Base-by-base conservation (phyloP, 164 flowering plant species). In the Magnolia sinica region DNA sequence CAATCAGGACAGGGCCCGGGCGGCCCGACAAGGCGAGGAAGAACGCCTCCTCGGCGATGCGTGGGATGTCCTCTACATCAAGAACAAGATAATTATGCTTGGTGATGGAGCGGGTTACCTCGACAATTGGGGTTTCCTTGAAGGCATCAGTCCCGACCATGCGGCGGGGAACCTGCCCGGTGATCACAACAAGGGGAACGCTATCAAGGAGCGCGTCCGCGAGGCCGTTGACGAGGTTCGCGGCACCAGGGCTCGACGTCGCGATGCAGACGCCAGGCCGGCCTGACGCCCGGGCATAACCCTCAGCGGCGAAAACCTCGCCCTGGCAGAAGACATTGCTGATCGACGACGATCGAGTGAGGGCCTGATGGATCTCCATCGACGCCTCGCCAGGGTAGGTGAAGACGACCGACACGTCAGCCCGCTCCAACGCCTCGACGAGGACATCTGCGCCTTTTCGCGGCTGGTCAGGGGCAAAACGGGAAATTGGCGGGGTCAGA, bases 191-290 rank as follows among this genome's bases (percentile, higher is more conserved):
- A 7, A 89, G 13, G 1, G 95, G 90, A 59, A 87, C 70, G 72
- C 91, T 88, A 68, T 91, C 95, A 20, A 88, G 88, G 74, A 87
- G 45, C 3, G 95, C 92, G 51, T 88, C 91, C n/a, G 95, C 95
- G 1, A 91, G 87, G 14, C 95, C 95, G 31, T 90, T 85, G 59
- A 91, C 91, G 20, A 91, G 78, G 72, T 89, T 91, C 68, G 91
- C 88, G 23, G 95, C 95, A 1, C 95, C 92, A 2, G 95, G 95
- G 49, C 95, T 92, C 0, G 95, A 91, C 6, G 95, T 91, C 11
- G 95, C 91, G 51, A 91, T 89, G 81, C 95, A 91, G 58, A 88
- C 89, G 20, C 95, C 92, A 7, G 87, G 85, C 2, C 37, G 74
- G 27, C 92, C 92, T 2, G 91, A 84, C 27, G 89, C 80, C 27